These are phyloP conservation scores for Bassia scoparia DNA, from an alignment of 148 eudicot species.

Conservation along the genomic window DNA sequence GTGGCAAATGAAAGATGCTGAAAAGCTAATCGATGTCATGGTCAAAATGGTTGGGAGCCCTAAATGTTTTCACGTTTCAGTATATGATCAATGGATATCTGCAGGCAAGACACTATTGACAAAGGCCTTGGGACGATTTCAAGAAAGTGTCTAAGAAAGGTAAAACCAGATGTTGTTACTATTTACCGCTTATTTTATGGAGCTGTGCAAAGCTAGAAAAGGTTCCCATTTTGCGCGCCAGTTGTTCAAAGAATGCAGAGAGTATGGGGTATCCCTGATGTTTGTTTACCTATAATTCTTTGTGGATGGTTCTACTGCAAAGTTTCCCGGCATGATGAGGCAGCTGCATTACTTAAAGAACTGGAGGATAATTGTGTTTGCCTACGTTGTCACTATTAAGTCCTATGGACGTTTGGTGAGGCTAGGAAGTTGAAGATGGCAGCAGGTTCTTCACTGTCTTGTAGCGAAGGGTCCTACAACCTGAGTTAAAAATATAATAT, in stretches of 20 bases:
- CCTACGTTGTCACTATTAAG: background rate
- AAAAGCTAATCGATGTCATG: too few relatives aligned
- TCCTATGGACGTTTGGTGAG: slow-evolving; percentile 20
- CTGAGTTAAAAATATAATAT: background rate
- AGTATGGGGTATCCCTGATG: background rate
- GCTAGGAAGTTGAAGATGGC: slow-evolving; percentile 16
- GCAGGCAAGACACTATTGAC: too few relatives aligned
- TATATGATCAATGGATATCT: too few relatives aligned
- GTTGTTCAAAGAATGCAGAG: slow-evolving; percentile 6
- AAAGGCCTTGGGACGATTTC: too few relatives aligned
- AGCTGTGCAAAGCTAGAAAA: too few relatives aligned
- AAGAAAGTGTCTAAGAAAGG: too few relatives aligned
- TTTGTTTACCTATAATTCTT: slow-evolving; percentile 5
- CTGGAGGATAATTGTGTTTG: background rate
- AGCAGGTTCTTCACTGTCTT: slow-evolving; percentile 6
- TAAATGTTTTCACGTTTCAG: too few relatives aligned
- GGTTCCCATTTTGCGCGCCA: too few relatives aligned
- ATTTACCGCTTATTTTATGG: too few relatives aligned
- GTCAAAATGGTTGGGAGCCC: too few relatives aligned
- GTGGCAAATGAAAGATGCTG: too few relatives aligned
- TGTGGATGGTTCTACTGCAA: slow-evolving; percentile 12
- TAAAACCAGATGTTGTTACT: too few relatives aligned
- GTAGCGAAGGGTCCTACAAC: background rate
- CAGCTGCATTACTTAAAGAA: background rate
- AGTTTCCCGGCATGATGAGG: slow-evolving; percentile 3